These are phyloP conservation scores for Dacryopinax spathularia DNA, from an alignment of 768 basidiomycete genomes.

Conservation along the genomic window DNA sequence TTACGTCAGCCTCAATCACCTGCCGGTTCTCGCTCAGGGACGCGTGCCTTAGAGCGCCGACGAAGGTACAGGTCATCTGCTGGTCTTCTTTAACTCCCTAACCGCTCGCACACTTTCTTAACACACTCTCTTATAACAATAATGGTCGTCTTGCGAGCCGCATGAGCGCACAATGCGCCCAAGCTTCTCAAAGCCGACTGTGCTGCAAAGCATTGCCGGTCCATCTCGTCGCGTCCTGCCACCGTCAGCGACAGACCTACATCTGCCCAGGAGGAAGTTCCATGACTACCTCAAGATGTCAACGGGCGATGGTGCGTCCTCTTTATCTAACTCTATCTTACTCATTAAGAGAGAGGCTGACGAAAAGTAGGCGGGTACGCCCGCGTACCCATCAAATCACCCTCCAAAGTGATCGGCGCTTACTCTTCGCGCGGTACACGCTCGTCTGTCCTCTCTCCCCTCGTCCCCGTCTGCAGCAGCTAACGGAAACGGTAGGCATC, in stretches of 20 bases:
- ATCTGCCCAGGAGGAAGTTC: background rate
- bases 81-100: too few species aligned
- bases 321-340: constrained; percentile 6
- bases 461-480: background rate
- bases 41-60: too few species aligned
- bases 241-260: background rate
- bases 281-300: background rate
- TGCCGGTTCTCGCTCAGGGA: too few species aligned
- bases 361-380: constrained; percentile 6
- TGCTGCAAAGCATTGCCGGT: too few species aligned
- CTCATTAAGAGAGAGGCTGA: background rate
- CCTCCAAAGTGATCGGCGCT: constrained; percentile 56
- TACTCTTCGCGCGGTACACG: constrained; percentile 63
- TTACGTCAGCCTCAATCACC: too few species aligned
- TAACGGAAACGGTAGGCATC: constrained; percentile 44
- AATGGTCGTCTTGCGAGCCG: too few species aligned
- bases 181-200: too few species aligned
- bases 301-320: background rate
- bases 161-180: too few species aligned
- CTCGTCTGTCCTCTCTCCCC: constrained; percentile 30
- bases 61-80: too few species aligned
- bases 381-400: constrained; percentile 57
- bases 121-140: too few species aligned
- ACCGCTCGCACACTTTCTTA: too few species aligned
- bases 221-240: too few species aligned